Evolutionary conservation across 805 yeast genomes (phyloP).

Genomic region (Monosporozyma yasuniensis): DNA sequence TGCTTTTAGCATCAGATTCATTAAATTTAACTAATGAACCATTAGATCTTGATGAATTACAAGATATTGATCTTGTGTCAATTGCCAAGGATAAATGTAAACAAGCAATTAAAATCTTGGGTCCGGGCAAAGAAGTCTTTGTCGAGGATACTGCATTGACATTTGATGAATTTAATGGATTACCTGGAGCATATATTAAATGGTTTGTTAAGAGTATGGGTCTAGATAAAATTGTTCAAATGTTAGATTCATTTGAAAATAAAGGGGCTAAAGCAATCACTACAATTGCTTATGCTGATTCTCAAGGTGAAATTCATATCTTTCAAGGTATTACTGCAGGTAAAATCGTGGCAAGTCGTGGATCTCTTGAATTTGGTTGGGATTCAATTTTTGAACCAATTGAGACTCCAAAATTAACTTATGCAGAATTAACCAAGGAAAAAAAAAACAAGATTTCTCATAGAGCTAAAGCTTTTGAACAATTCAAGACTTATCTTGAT

Average conservation of each 20-base stretch:
- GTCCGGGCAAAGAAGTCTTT: constrained; percentile 65
- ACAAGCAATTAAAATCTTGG: constrained; percentile 52
- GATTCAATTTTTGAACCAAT: constrained; percentile 80
- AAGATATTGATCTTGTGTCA: constrained; percentile 70
- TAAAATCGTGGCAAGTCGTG: constrained; percentile 64
- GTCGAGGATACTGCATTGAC: constrained; percentile 94
- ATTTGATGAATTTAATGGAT: constrained; percentile 66
- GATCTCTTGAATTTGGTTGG: constrained; percentile 87
- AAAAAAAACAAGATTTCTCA: constrained; percentile 80
- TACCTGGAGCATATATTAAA: constrained; percentile 93
- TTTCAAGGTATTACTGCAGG: constrained; percentile 87
- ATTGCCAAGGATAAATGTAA: constrained; percentile 73
- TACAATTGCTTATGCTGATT: constrained; percentile 85
- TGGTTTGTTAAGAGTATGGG: constrained; percentile 84
- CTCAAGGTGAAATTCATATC: constrained; percentile 67
- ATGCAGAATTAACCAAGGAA: constrained; percentile 79
- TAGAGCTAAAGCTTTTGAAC: constrained; percentile 71
- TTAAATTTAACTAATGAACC: constrained; percentile 47
- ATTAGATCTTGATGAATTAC: constrained; percentile 83
- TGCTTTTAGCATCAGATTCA: constrained; percentile 40
- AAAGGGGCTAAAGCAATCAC: constrained; percentile 83
- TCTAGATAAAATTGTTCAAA: constrained; percentile 61
- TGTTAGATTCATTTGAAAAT: constrained; percentile 74
- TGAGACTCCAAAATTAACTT: constrained; percentile 51
- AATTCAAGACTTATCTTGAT: constrained; percentile 50